phyloP scores from a whole-genome alignment of 208 protist species.

The Trypanosomatidae sp. region DNA sequence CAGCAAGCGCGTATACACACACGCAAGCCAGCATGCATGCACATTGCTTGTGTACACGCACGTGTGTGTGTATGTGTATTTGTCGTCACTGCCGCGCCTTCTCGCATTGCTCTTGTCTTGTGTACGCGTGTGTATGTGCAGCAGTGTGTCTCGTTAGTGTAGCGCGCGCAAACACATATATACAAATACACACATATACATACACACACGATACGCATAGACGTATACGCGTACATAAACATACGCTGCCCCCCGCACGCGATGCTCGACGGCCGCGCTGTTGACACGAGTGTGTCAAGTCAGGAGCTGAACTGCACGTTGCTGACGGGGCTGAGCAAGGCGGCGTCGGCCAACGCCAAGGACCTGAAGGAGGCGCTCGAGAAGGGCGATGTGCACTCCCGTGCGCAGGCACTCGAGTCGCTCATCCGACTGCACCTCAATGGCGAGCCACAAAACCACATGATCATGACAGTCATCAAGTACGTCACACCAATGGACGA shows the following conservation, averaged over 20 bases:
- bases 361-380: slow-evolving; percentile 87
- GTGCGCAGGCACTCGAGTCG: slow-evolving; percentile 83
- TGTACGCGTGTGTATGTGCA: no score
- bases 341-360: slow-evolving; percentile 25
- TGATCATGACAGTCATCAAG: slow-evolving; percentile 97
- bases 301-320: slow-evolving; percentile 67
- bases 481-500: slow-evolving; percentile 90
- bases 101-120: no score
- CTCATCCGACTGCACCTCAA: slow-evolving; percentile 92
- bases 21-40: no score
- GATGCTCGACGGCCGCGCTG: slow-evolving; percentile 1
- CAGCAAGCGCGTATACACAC: no score
- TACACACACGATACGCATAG: no score
- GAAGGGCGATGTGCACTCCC: slow-evolving; percentile 62
- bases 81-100: no score
- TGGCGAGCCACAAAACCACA: slow-evolving; percentile 91
- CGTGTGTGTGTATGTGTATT: no score
- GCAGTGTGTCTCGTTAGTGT: no score
- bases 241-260: no score
- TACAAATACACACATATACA: neutral
- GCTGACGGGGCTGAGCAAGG: slow-evolving; percentile 29
- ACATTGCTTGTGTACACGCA: no score
- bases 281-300: slow-evolving; percentile 18
- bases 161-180: neutral
- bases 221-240: slow-evolving; percentile 4